Conservation (phyloP, 2,329 filamentous ascomycete species). For the Alternaria triticina region DNA sequence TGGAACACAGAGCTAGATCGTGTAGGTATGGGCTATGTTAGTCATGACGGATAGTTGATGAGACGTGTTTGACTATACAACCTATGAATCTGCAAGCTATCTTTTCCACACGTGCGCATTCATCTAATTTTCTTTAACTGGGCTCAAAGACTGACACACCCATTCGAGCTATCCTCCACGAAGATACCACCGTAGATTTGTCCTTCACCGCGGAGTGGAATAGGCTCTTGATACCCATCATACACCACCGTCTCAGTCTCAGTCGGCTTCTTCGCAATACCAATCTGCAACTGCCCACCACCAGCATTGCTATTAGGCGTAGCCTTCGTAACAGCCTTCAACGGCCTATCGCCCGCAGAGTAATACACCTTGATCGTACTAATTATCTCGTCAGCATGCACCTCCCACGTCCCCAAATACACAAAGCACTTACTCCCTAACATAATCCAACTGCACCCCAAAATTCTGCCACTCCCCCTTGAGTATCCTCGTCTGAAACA, state of each 20-base stretch:
- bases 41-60: not conserved
- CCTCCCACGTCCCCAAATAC: too few species aligned
- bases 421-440: slow-evolving; percentile 21
- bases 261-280: slow-evolving; percentile 39
- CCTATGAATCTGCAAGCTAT: not conserved
- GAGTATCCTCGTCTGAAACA: slow-evolving; percentile 23
- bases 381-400: not conserved
- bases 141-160: slow-evolving; percentile 27
- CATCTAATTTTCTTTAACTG: not conserved
- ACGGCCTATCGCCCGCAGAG: slow-evolving; percentile 16
- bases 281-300: slow-evolving; percentile 35
- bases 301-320: slow-evolving; percentile 32
- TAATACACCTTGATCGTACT: slow-evolving; percentile 37
- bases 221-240: slow-evolving; percentile 36
- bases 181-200: slow-evolving; percentile 44
- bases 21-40: too few species aligned
- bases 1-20: not conserved
- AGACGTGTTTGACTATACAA: not conserved
- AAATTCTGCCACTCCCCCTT: slow-evolving; percentile 35
- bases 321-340: slow-evolving; percentile 20
- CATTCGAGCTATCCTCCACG: slow-evolving; percentile 32
- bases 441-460: slow-evolving; percentile 31
- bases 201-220: slow-evolving; percentile 23
- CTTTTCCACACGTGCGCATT: not conserved
- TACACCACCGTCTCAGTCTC: slow-evolving; percentile 34